phyloP scores from a whole-genome alignment of 2,329 filamentous ascomycete genomes.

The Arthroderma sp. region DNA sequence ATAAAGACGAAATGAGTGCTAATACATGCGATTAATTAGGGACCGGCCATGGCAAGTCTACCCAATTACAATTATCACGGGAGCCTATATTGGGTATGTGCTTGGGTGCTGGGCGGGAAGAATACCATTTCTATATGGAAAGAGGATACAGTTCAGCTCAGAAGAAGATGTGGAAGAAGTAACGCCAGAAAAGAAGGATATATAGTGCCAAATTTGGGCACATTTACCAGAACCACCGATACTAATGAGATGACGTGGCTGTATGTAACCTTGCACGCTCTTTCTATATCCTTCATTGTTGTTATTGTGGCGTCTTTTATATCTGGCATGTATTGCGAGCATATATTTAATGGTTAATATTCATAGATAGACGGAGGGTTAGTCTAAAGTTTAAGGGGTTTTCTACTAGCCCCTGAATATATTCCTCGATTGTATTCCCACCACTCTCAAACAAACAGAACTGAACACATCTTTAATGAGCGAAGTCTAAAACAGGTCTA shows the following conservation, averaged over 20 bases:
- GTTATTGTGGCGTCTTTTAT: not conserved
- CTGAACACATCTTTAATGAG: not conserved
- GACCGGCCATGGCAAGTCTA: slow-evolving; percentile 99
- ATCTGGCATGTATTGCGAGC: not conserved
- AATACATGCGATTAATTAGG: slow-evolving; percentile 26
- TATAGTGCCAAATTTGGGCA: not conserved
- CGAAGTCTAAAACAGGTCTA: not conserved
- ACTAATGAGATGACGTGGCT: not conserved
- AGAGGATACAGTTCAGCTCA: slow-evolving; percentile 23
- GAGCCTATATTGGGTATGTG: slow-evolving; percentile 66
- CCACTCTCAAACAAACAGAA: not conserved
- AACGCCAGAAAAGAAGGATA: not conserved
- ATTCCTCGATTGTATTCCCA: not conserved
- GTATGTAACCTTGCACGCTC: not conserved
- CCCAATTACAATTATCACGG: slow-evolving; percentile 81
- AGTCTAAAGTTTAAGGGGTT: not conserved
- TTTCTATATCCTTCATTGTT: not conserved
- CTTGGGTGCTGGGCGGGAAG: slow-evolving; percentile 40
- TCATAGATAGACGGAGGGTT: not conserved
- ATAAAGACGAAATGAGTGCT: not conserved
- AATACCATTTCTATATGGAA: slow-evolving; percentile 25
- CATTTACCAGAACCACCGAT: too few species aligned
- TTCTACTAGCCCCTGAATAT: not conserved
- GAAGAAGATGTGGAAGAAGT: slow-evolving; percentile 8
- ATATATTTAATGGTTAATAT: not conserved